phyloP scores from a whole-genome alignment of 1,284 basidiomycete genomes.

The Ustilago shanxiensis region DNA sequence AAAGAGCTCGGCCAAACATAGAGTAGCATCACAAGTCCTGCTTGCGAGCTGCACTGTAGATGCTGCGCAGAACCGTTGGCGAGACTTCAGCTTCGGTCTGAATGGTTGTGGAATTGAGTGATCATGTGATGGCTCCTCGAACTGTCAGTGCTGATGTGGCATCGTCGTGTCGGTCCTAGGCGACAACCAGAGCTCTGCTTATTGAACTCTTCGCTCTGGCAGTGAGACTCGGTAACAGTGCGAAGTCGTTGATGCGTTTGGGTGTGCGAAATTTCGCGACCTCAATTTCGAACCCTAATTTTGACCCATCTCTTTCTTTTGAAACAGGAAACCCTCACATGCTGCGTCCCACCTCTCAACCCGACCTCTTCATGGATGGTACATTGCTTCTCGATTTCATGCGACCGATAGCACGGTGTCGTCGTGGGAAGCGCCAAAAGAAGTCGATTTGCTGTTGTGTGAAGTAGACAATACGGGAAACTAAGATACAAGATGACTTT shows the following conservation, averaged over 20 bases:
- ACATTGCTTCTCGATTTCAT: no score
- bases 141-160: no score
- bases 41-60: background rate
- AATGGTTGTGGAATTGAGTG: background rate
- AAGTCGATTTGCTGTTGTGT: conserved; percentile 11
- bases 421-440: background rate
- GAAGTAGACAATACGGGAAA: background rate
- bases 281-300: background rate
- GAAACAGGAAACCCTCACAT: no score
- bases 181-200: no score
- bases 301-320: background rate
- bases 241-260: no score
- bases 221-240: no score
- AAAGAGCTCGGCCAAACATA: conserved; percentile 6
- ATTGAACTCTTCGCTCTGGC: no score
- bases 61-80: background rate
- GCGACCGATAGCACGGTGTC: background rate
- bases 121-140: background rate
- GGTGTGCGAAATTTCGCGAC: conserved; percentile 6
- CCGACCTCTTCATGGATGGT: no score
- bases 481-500: conserved; percentile 24
- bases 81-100: background rate
- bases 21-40: background rate
- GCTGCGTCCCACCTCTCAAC: no score
- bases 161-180: background rate